Evolutionary conservation across 305 asterid species (phyloP).

Genomic region (Fraxinus albicans): DNA sequence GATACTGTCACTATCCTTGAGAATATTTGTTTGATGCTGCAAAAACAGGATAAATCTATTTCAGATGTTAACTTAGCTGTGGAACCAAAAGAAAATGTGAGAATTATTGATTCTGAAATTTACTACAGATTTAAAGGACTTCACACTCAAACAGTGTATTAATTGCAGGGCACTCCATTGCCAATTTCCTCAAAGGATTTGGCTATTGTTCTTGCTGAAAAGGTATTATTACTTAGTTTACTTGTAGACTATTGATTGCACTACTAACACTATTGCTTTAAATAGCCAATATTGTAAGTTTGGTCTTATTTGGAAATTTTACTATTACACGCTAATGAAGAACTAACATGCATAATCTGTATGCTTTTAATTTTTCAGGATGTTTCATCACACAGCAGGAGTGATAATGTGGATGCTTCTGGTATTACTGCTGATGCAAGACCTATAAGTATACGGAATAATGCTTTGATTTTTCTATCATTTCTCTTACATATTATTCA

Average conservation of each 20-base stretch:
- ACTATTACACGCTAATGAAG: background rate
- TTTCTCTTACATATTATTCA: background rate
- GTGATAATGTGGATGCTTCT: constrained; percentile 21
- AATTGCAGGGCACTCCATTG: constrained; percentile 21
- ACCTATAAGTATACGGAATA: background rate
- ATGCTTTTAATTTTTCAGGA: constrained; percentile 36
- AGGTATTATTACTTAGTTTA: constrained; percentile 19
- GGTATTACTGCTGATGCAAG: constrained; percentile 14
- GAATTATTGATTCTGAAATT: background rate
- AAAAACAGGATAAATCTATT: constrained; percentile 33
- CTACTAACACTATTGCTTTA: background rate
- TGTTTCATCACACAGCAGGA: constrained; percentile 28
- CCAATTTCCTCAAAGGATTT: constrained; percentile 8
- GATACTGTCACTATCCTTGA: background rate
- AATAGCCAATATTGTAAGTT: background rate
- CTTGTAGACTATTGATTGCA: background rate
- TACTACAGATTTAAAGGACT: constrained; percentile 10
- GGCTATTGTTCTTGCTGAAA: constrained; percentile 13
- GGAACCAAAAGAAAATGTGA: constrained; percentile 31
- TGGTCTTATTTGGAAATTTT: background rate
- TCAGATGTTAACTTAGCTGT: constrained; percentile 28
- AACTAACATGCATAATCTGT: background rate
- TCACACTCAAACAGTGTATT: constrained; percentile 17
- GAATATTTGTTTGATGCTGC: constrained; percentile 19
- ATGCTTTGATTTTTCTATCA: background rate